Evolutionary conservation across 2,329 filamentous ascomycete species (phyloP).

Genomic region (Blastomyces emzantsi): DNA sequence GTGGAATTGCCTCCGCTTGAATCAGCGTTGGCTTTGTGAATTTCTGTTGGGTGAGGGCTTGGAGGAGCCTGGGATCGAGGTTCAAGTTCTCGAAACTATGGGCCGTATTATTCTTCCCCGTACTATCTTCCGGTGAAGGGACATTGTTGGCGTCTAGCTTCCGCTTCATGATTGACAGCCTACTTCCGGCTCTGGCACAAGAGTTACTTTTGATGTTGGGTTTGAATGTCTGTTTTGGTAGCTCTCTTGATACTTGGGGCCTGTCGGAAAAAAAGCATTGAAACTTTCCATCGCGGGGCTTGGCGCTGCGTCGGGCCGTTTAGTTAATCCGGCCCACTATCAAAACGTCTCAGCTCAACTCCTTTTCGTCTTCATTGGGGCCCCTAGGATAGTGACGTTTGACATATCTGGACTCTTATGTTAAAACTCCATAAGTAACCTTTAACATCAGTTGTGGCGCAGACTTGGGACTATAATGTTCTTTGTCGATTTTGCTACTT

Average conservation of each 20-base stretch:
- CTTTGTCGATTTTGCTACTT: no score
- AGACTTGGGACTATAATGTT: no score
- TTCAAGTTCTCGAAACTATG: constrained; percentile 61
- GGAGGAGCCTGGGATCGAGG: constrained; percentile 75
- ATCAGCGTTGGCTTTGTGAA: constrained; percentile 83
- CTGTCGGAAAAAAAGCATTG: neutral
- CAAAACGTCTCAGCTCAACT: neutral
- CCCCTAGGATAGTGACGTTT: neutral
- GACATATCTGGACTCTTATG: neutral
- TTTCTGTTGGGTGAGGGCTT: constrained; percentile 74
- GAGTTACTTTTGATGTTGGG: neutral
- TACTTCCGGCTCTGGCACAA: neutral
- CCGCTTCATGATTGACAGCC: constrained; percentile 38
- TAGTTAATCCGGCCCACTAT: constrained; percentile 8
- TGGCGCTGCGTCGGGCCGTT: constrained; percentile 5
- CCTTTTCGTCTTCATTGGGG: neutral
- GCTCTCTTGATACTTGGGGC: neutral
- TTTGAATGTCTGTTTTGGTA: neutral
- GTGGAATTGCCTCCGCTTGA: constrained; percentile 76
- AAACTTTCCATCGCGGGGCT: constrained; percentile 7
- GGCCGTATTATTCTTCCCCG: constrained; percentile 18
- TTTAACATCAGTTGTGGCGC: neutral
- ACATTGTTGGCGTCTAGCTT: constrained; percentile 43
- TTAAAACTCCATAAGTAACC: neutral
- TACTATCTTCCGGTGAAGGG: constrained; percentile 30